These are phyloP conservation scores for Prunella vulgaris DNA, from an alignment of 257 asterid species.

Conservation along the genomic window DNA sequence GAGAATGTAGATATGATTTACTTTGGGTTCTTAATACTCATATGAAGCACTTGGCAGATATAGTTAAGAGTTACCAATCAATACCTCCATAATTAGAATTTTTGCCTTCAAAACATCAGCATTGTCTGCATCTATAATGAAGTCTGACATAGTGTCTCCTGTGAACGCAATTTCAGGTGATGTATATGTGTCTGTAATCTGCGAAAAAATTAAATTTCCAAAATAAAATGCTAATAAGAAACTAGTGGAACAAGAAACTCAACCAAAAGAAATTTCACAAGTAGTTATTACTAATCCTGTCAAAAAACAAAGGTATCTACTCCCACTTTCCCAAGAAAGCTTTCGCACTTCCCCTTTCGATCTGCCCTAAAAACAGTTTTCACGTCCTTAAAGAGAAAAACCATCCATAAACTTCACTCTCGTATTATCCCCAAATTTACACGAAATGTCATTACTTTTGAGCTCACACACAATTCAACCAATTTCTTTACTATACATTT, in stretches of 20 bases:
- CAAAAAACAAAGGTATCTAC: slow-evolving; percentile 4
- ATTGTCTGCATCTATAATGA: slow-evolving; percentile 65
- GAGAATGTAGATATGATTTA: background rate
- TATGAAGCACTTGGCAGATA: background rate
- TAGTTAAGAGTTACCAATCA: background rate
- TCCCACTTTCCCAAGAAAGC: too few species aligned
- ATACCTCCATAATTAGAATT: slow-evolving; percentile 91
- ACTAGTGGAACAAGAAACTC: background rate
- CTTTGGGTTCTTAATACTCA: background rate
- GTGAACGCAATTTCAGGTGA: slow-evolving; percentile 94
- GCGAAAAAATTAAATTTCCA: slow-evolving; percentile 21
- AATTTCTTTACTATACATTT: too few species aligned
- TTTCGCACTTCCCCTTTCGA: too few species aligned
- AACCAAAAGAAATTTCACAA: background rate
- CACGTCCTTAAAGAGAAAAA: too few species aligned
- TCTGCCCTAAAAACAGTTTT: too few species aligned
- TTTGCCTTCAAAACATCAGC: slow-evolving; percentile 71
- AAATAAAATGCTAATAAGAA: slow-evolving; percentile 10
- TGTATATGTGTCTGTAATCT: slow-evolving; percentile 68
- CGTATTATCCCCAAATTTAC: too few species aligned
- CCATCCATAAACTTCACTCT: too few species aligned
- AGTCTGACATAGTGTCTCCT: slow-evolving; percentile 92
- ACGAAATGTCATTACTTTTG: too few species aligned
- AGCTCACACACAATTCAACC: too few species aligned
- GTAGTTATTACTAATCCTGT: background rate